Conservation (phyloP, 208 protist genomes). For the Wallacemonas sp. region DNA sequence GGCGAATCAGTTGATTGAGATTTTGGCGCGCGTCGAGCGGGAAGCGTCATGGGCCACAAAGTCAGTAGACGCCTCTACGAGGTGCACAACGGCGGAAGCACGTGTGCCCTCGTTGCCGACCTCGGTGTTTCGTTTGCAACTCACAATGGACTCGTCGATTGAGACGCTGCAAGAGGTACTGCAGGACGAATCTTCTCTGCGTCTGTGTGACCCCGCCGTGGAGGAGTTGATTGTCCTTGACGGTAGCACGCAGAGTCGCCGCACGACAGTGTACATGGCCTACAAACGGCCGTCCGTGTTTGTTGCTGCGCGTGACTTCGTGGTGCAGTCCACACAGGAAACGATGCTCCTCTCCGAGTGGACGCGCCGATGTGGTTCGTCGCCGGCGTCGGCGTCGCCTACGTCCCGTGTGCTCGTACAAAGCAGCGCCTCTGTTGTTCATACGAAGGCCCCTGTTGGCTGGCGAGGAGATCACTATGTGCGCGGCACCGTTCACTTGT, state of each 20-base stretch:
- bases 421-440: slow-evolving; percentile 14
- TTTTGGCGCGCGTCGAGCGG: no score
- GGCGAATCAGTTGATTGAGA: no score
- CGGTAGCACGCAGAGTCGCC: not conserved
- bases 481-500: slow-evolving; percentile 35
- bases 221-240: slow-evolving; percentile 23
- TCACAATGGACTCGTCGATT: slow-evolving; percentile 13
- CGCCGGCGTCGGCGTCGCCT: no score
- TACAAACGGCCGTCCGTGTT: slow-evolving; percentile 36
- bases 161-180: slow-evolving; percentile 14
- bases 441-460: not conserved
- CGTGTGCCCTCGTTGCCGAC: slow-evolving; percentile 7
- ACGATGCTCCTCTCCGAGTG: slow-evolving; percentile 8
- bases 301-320: slow-evolving; percentile 46
- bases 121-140: slow-evolving; percentile 28
- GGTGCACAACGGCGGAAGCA: not conserved
- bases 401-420: slow-evolving; percentile 21
- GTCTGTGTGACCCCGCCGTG: slow-evolving; percentile 21
- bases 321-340: slow-evolving; percentile 13
- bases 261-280: slow-evolving; percentile 30
- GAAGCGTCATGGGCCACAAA: not conserved
- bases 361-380: no score
- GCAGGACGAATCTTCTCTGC: slow-evolving; percentile 6
- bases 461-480: slow-evolving; percentile 4
- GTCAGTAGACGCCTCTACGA: not conserved